Evolutionary conservation across 192 early-diverging fungal genomes (phyloP), one percentile per base, ranked within the genome.

Genomic region (Entomortierella chlamydospora): DNA sequence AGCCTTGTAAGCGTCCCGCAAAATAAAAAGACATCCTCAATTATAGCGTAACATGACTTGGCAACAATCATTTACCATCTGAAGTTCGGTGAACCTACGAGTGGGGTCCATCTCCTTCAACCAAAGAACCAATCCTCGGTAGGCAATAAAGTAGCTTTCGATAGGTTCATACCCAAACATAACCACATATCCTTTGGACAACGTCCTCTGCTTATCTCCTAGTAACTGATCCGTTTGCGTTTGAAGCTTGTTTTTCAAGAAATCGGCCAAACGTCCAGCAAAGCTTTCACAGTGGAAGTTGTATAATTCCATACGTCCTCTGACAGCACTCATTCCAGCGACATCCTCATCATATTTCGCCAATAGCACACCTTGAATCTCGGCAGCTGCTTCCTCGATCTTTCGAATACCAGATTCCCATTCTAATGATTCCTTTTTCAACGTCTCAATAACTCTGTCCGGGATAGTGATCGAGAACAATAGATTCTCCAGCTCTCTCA

Each of bases 401-500:
- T 83, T 85, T 17, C 86, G 82, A 8, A 94, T 82, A 2, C 89
- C 89, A 20, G 84, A 76, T 1, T 84, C 73, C 0, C 83, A 86
- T 53, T 94, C 91, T 54, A 94, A 68, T 0, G 90, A 84, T 59
- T 91, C 91, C 50, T 90, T 85, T 59, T 87, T 87, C 13, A 94
- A 84, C 2, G 85, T 85, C 23, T 90, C 85, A 7, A 93, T 73
- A 29, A 86, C 87, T 54, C 86, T 72, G 42, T 90, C 85, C 0
- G 92, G 85, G 34, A 93, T 81, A 7, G 87, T 89, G 30, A 92
- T 93, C 8, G 87, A 85, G 26, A 61, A 33, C 37, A 79, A 73
- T 23, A 98, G 82, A 31, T 85, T 87, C 57, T 97, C 95, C 15
- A 99, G 84, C 76, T 98, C 97, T n/a, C 76, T 82, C 13, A 98